These are phyloP conservation scores for Chlorella sp. DNA, from an alignment of 139 green algal species.

Conservation along the genomic window DNA sequence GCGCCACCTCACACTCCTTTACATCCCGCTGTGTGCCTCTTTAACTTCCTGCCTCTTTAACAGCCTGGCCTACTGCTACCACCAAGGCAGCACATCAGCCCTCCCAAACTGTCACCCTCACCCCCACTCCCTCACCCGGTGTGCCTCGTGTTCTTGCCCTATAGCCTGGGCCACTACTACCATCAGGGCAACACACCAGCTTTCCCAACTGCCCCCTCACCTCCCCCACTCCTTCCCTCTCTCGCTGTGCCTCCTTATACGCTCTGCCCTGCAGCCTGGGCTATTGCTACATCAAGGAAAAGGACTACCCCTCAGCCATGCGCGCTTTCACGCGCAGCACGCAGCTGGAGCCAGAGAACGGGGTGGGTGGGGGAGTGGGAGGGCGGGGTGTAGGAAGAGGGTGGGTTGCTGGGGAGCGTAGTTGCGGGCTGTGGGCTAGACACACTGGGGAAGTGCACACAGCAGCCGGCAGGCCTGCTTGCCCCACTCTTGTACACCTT, in stretches of 20 bases:
- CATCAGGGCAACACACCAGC: background rate
- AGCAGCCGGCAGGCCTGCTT: background rate
- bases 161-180: too few relatives aligned
- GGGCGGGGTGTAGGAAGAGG: background rate
- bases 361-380: constrained; percentile 40
- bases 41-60: too few relatives aligned
- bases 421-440: background rate
- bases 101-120: too few relatives aligned
- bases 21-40: too few relatives aligned
- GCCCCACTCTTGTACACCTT: background rate
- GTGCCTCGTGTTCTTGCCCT: background rate
- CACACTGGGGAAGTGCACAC: too few relatives aligned
- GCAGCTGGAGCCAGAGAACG: constrained; percentile 72
- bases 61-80: too few relatives aligned
- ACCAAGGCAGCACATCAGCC: too few relatives aligned
- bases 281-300: constrained; percentile 76
- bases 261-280: constrained; percentile 59
- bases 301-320: constrained; percentile 48
- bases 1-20: background rate
- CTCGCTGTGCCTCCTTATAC: background rate
- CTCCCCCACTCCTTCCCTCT: background rate
- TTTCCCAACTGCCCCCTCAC: background rate
- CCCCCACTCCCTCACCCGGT: too few relatives aligned
- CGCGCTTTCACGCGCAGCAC: constrained; percentile 81
- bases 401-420: too few relatives aligned